Conservation (phyloP, 2,329 filamentous ascomycete genomes). For the Anthostomella pinea region DNA sequence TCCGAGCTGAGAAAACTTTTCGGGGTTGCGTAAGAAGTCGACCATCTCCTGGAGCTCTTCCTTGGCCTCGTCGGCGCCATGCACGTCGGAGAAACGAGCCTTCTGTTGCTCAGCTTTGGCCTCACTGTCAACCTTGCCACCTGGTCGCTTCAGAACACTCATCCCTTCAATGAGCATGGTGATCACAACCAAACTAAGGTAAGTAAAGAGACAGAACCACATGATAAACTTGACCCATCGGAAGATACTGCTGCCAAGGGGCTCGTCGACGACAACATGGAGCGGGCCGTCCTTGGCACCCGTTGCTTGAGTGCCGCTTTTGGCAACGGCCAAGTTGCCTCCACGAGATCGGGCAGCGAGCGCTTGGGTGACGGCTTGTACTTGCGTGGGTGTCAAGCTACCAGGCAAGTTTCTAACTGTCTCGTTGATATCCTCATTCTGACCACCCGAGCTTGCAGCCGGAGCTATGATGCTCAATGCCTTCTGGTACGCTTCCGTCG, state of each 20-base stretch:
- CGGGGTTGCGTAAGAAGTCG: slow-evolving; percentile 90
- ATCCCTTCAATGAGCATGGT: slow-evolving; percentile 81
- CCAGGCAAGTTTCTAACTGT: slow-evolving; percentile 35
- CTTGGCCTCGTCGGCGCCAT: slow-evolving; percentile 97
- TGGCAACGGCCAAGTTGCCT: slow-evolving; percentile 58
- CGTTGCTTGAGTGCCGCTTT: slow-evolving; percentile 48
- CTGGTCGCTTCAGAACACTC: slow-evolving; percentile 75
- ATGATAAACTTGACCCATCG: slow-evolving; percentile 88
- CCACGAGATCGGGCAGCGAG: slow-evolving; percentile 70
- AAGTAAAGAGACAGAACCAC: slow-evolving; percentile 74
- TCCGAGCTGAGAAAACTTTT: slow-evolving; percentile 88
- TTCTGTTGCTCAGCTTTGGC: slow-evolving; percentile 91
- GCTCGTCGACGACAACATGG: slow-evolving; percentile 94
- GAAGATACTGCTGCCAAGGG: slow-evolving; percentile 73
- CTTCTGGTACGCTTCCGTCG: slow-evolving; percentile 75
- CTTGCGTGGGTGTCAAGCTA: slow-evolving; percentile 56
- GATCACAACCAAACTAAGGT: slow-evolving; percentile 74
- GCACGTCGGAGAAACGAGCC: slow-evolving; percentile 87
- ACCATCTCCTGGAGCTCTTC: slow-evolving; percentile 96
- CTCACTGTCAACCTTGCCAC: slow-evolving; percentile 69
- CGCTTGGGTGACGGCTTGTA: slow-evolving; percentile 79
- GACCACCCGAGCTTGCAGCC: slow-evolving; percentile 30
- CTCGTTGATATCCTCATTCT: slow-evolving; percentile 18
- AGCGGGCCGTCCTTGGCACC: slow-evolving; percentile 82
- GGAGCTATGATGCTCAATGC: slow-evolving; percentile 54